Base-by-base conservation (phyloP, 1,284 basidiomycete genomes). In the Cerrena zonata region DNA sequence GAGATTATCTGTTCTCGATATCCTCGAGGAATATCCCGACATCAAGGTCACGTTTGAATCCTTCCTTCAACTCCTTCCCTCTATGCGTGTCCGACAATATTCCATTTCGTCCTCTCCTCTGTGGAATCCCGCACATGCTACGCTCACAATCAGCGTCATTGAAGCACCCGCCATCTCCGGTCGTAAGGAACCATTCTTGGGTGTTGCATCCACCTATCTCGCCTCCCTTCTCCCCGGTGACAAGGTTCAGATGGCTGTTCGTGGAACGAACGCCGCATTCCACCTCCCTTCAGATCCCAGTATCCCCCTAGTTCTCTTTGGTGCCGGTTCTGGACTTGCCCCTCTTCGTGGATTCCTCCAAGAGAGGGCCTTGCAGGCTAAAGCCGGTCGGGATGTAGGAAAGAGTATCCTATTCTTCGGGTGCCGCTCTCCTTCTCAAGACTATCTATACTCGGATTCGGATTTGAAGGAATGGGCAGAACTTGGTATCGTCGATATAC, bases 341-440 rank as follows among this genome's bases (percentile, higher is more conserved):
- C 77, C 77, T 1, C 75, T 79, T 70, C 69, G 74, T 21, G 76
- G 75, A 1, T 79, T 79, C 65, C 66, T 79, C 24, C 73, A 77
- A 57, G 77, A 79, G 57, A 71, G 77, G 21, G 75, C 75, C 13
- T 62, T 70, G 53, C 76, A 78, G 62, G 71, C 68, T 56, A 54
- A 59, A 27, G 67, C 72, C 1, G 76, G 76, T 0, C 66, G 75
- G 7, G 63, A 68, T 11, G 70, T 78, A 19, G 74, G 69, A 25
- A 65, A 65, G 53, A 71, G 67, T 41, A 52, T 77, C 25, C 60
- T 78, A 41, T 78, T 76, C 69, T 77, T 76, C 53, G 77, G 77
- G 13, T 78, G 75, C 56, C 65, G 74, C 4, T 59, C 62, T 2
- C 70, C 73, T 4, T 59, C 64, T 3, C 66, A 64, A 39, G 77